Evolutionary conservation across 192 early-diverging fungal genomes (phyloP), one percentile per base, ranked within the genome.

Genomic region (Allomyces macrogynus): DNA sequence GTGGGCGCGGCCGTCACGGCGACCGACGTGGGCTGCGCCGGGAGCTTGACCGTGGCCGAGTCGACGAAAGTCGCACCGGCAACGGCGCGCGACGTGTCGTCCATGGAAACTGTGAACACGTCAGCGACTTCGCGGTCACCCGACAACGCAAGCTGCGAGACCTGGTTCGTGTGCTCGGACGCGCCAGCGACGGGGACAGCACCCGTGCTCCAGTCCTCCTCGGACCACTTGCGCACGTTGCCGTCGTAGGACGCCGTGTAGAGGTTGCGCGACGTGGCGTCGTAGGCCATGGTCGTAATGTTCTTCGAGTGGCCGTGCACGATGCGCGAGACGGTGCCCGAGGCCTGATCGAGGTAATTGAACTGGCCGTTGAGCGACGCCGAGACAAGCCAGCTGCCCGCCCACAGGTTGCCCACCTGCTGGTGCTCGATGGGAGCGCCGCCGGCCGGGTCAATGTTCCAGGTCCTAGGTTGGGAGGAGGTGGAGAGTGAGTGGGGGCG

Each of bases 341-440:
- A 69, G 60, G 72, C 74, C 25, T 74, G 72, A 65, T 89, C 85
- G 43, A 98, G 74, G 63, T 88, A 91, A 75, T 91, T 92, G 64
- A 98, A 73, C 65, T 89, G 81, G 26, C 95, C 95, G 18, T 80
- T 87, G 20, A 95, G 75, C 14, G 92, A 92, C 25, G 90, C 72
- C 62, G 84, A 84, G 60, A 98, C 63, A 8, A 95, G 67, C 63
- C 82, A 68, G 62, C 82, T 72, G 43, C 85, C 88, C 27, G 81
- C 80, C 93, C 93, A 96, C 68, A 95, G 71, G 66, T 86, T 87
- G 62, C 95, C 95, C 23, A 98, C 86, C 76, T 98, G 95, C 72
- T 96, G 93, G 65, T 89, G 76, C 26, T 86, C 84, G 60, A 86
- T 61, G 23, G 67, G 54, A 7, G 67, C 60, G 18, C 66, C 61